Percentiles rank a stretch among this genome's conserved stretches.
These are phyloP conservation scores for Pseudogymnoascus sp. DNA, from an alignment of 2,329 filamentous ascomycete genomes.

Conservation along the genomic window DNA sequence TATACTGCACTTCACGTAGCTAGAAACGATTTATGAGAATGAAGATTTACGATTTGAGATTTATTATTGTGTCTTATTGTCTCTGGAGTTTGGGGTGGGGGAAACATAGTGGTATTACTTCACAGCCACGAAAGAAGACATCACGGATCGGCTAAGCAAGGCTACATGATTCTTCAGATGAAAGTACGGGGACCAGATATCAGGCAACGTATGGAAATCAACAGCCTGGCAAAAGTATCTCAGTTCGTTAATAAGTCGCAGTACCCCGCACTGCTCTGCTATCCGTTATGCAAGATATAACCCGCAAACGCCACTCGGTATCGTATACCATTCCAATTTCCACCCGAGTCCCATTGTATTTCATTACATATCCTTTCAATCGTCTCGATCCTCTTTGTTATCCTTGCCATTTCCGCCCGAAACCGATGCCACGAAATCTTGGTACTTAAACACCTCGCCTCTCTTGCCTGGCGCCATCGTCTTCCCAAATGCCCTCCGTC, in stretches of 20 bases:
- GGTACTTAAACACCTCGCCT: constrained; percentile 87
- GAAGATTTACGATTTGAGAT: not conserved
- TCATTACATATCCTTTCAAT: not conserved
- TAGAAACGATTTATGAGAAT: constrained; percentile 3
- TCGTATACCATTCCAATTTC: constrained; percentile 2
- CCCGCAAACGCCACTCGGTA: constrained; percentile 7
- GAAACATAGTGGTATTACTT: not conserved
- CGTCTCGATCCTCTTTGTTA: constrained; percentile 18
- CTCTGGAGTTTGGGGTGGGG: not conserved
- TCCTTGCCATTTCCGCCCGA: constrained; percentile 24
- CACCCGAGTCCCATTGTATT: not conserved
- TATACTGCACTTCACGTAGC: not conserved
- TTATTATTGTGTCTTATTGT: not conserved
- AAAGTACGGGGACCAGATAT: not conserved
- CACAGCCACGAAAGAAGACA: not conserved
- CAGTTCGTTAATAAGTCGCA: constrained; percentile 2
- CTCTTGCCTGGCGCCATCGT: constrained; percentile 44
- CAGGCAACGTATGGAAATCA: not conserved
- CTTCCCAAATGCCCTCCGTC: constrained; percentile 73
- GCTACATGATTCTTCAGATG: too few species aligned
- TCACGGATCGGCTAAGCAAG: too few species aligned
- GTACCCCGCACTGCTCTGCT: not conserved
- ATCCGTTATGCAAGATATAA: not conserved
- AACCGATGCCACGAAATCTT: constrained; percentile 65
- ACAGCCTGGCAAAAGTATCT: not conserved